Evolutionary conservation across 306 rosid species (phyloP).

Genomic region (Alnus rubra): DNA sequence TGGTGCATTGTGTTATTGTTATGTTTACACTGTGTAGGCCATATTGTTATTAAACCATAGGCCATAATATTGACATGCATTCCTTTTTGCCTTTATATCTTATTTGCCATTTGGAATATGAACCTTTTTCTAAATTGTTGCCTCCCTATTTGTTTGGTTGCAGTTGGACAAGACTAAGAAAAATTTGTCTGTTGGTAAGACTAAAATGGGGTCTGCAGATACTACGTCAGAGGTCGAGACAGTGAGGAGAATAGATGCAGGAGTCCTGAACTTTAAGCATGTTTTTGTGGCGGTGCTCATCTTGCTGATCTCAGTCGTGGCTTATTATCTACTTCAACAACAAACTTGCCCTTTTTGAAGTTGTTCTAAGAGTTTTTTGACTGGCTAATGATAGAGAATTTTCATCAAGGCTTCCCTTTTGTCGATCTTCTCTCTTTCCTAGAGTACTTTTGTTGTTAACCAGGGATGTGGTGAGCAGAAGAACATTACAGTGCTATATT

Average conservation of each 20-base stretch:
- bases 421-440: neutral
- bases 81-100: too few relatives aligned
- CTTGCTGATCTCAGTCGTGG: constrained; percentile 47
- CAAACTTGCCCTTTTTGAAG: constrained; percentile 33
- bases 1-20: too few relatives aligned
- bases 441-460: neutral
- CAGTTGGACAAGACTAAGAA: constrained; percentile 43
- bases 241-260: constrained; percentile 79
- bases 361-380: neutral
- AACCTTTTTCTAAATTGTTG: constrained; percentile 8
- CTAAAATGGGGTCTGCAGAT: constrained; percentile 29
- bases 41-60: too few relatives aligned
- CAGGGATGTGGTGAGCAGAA: neutral
- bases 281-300: constrained; percentile 44
- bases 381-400: neutral
- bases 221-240: constrained; percentile 43
- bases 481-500: too few relatives aligned
- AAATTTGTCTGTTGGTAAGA: constrained; percentile 32
- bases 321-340: constrained; percentile 38
- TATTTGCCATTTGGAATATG: neutral
- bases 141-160: constrained; percentile 20
- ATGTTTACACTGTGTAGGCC: too few relatives aligned
- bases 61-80: too few relatives aligned
- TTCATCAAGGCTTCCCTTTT: neutral
- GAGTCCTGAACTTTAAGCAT: constrained; percentile 58